Base-by-base conservation (phyloP, 2,329 filamentous ascomycete genomes). In the Ilyonectria sp. region DNA sequence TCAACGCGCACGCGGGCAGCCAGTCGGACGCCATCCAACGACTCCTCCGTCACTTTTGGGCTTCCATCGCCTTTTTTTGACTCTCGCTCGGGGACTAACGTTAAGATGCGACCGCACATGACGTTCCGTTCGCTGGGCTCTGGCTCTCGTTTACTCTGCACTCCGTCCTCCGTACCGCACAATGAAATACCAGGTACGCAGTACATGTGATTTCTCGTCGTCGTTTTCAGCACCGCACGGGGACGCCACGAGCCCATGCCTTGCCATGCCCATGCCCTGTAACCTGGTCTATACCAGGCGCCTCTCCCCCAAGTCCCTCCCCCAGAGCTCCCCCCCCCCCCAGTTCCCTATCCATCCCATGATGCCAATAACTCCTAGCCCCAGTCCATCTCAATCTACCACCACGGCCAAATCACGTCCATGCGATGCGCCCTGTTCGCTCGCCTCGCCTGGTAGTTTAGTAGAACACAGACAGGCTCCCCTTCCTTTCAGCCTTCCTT, bases 371-470 rank as follows among this genome's bases (percentile, higher is more conserved):
- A 9, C 23, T 8, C 15, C 47, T 8, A 17, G 49, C 49, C 49
- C 26, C 10, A 17, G 49, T 7, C 17, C 49, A 52, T 52, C 49
- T 52, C 49, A 52, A 52, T 35, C 49, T 52, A 17, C 49, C 47
- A 33, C 47, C 46, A 17, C 46, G 21, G 10, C 44, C 44, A 47
- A 47, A 47, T 6, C 44, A 47, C 44, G 26, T 23, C 44, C 19
- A 47, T 21, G 44, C 21, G 44, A 26, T 26, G 40, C 40, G 17
- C 37, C 37, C 15, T 13, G 37, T 13, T 13, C n/a, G 11, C 44
- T 9, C 46, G 19, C 26, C 47, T 43, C 40, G 40, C 17, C n/a
- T 17, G 43, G 43, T 21, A 11, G 43, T 44, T 10, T 7, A n/a
- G 17, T 43, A 43, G 40, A 43, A n/a, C 4, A n/a, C 40, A 3